These are phyloP conservation scores for Thielaviopsis ethacetica DNA, from an alignment of 2,329 filamentous ascomycete genomes.

Conservation along the genomic window DNA sequence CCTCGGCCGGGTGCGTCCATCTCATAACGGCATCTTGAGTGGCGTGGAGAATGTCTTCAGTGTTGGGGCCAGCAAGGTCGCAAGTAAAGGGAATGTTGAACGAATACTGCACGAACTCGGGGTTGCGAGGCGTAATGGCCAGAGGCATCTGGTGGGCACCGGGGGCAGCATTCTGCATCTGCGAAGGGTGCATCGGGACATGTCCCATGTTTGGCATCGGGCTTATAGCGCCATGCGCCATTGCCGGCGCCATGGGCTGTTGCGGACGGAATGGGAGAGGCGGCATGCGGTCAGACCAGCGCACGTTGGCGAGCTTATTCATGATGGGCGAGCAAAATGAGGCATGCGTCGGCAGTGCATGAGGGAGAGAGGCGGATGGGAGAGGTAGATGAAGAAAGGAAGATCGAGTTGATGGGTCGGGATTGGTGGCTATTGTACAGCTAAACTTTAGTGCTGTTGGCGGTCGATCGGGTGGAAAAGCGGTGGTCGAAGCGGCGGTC, in stretches of 20 bases:
- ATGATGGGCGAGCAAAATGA: slow-evolving; percentile 27
- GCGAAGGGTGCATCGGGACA: slow-evolving; percentile 29
- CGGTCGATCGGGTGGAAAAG: not conserved
- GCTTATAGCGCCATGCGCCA: slow-evolving; percentile 6
- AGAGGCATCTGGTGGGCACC: slow-evolving; percentile 9
- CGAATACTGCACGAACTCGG: slow-evolving; percentile 52
- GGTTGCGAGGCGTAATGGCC: slow-evolving; percentile 4
- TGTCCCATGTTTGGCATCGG: slow-evolving; percentile 10
- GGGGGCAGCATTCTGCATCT: slow-evolving; percentile 6
- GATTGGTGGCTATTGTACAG: not conserved
- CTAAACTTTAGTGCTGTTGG: not conserved
- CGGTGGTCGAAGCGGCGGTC: not conserved
- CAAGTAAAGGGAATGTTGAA: slow-evolving; percentile 97
- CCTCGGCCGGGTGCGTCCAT: slow-evolving; percentile 86
- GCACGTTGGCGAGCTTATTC: slow-evolving; percentile 58
- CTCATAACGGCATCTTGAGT: slow-evolving; percentile 73
- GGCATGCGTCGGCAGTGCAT: slow-evolving; percentile 7
- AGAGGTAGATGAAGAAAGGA: not conserved
- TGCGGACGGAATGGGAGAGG: slow-evolving; percentile 9
- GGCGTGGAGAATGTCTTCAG: slow-evolving; percentile 87
- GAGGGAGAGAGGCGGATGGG: not conserved
- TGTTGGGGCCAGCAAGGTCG: slow-evolving; percentile 79
- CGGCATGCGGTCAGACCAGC: slow-evolving; percentile 51
- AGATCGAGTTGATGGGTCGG: slow-evolving; percentile 1
- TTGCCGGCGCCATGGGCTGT: slow-evolving; percentile 5